Evolutionary conservation across 2,329 filamentous ascomycete species (phyloP), one percentile per base, ranked within the genome.

Genomic region (Podosphaera fusca): DNA sequence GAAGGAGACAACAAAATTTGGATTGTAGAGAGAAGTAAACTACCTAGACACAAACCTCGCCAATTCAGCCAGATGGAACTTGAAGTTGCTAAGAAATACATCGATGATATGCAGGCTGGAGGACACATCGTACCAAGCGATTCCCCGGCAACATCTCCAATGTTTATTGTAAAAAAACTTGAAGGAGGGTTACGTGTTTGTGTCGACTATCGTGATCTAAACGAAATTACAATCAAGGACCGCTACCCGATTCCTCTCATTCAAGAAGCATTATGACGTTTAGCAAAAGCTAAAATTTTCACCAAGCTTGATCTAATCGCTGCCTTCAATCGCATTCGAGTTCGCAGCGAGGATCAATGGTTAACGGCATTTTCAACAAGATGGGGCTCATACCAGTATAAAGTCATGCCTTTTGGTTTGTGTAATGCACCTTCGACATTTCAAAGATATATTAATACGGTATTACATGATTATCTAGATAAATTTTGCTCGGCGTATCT

Each of bases 311-410:
- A 59, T 40, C 8, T 59, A 35, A 59, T 52, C 12, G 56, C 45
- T 42, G 56, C 56, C 0, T 59, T 58, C 30, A 54, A 59, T 31
- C 10, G 38, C 2, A 54, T 63, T 0, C 30, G 58, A 14, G 56
- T 63, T 5, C 45, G 58, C 46, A 55, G 56, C 2, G 40, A 45
- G 1, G 57, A 61, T 12, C 56, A 63, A 55, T 62, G 58, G 60
- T 59, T 60, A 42, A 61, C 59, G 31, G 61, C 61, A 7, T 62
- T 45, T 12, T 42, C 12, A 1, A 55, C 36, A 1, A 34, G 36
- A 4, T 45, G 30, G 9, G 54, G 54, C 1, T 29, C 40, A 1
- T 55, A 38, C 30, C 33, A 55, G 45, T 55, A 4, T 2, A 14
- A 38, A 12, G 36, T 55, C 4, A 55, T 55, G 36, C 54, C n/a